Conservation (phyloP, 116 monocot genomes). For the Iris pallida region DNA sequence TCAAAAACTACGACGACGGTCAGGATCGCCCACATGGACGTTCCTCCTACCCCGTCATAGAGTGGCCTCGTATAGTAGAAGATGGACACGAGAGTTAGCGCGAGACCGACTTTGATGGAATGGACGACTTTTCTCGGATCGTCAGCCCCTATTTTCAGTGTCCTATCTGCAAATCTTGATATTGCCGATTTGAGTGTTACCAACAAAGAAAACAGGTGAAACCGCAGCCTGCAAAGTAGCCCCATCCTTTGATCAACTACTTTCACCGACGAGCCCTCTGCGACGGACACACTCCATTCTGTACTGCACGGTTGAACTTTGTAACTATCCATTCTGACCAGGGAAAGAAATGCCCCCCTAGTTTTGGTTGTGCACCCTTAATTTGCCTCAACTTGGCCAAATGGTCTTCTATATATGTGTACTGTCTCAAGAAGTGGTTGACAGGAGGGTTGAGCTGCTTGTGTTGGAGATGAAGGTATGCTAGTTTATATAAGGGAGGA, state of each 20-base stretch:
- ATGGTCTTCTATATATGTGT: no score
- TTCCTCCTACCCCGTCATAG: slow-evolving; percentile 35
- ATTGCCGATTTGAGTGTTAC: neutral
- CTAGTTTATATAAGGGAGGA: no score
- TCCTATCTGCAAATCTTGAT: slow-evolving; percentile 8
- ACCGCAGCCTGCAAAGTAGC: neutral
- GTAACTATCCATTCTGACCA: no score
- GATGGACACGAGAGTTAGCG: slow-evolving; percentile 35
- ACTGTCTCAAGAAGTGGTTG: no score
- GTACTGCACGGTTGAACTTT: neutral
- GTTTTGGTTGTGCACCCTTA: no score
- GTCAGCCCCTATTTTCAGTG: slow-evolving; percentile 21
- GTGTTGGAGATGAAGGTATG: no score
- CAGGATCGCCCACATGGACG: slow-evolving; percentile 42
- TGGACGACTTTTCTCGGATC: slow-evolving; percentile 33
- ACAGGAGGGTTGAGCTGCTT: no score
- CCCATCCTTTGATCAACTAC: neutral
- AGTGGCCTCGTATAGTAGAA: slow-evolving; percentile 39
- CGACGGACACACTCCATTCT: slow-evolving; percentile 9
- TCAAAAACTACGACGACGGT: slow-evolving; percentile 46
- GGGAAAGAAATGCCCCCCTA: no score
- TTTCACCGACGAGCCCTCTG: neutral
- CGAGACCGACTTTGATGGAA: slow-evolving; percentile 32
- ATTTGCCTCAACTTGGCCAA: no score
- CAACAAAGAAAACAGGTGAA: neutral